Conservation (phyloP, 139 green algal genomes). For the Picochlorum sp. region DNA sequence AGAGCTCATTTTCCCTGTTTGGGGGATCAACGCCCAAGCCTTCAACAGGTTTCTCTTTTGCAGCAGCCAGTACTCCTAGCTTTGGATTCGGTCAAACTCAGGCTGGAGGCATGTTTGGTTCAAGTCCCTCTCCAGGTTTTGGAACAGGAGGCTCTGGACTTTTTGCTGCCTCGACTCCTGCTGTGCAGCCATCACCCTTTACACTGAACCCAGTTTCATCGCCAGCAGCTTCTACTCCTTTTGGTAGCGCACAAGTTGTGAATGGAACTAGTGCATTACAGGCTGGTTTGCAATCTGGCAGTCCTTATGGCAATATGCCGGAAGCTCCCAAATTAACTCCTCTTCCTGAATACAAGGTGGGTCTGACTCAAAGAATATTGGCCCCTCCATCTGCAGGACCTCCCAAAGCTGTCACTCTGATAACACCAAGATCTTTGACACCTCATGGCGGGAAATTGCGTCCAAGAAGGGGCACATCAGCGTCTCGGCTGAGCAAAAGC, state of each 20-base stretch:
- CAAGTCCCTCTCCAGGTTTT: conserved; percentile 1
- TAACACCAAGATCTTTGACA: conserved; percentile 47
- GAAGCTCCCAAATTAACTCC: conserved; percentile 15
- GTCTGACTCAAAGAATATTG: conserved; percentile 47
- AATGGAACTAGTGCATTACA: too few species aligned
- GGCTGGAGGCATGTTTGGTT: neutral
- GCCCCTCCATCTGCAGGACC: conserved; percentile 13
- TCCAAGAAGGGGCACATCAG: conserved; percentile 10
- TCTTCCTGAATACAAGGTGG: conserved; percentile 30
- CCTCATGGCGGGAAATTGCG: conserved; percentile 37
- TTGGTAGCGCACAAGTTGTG: too few species aligned
- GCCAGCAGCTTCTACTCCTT: neutral
- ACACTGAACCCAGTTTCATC: conserved; percentile 2
- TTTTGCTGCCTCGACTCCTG: too few species aligned
- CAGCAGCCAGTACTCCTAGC: conserved; percentile 1
- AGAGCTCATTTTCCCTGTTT: too few species aligned
- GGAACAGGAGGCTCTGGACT: too few species aligned
- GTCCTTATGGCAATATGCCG: conserved; percentile 35
- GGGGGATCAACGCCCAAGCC: neutral
- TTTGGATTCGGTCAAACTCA: conserved; percentile 2
- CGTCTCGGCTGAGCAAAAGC: conserved; percentile 8
- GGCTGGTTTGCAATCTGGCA: neutral
- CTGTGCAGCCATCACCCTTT: conserved; percentile 10
- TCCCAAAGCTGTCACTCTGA: conserved; percentile 12
- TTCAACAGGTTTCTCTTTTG: conserved; percentile 8